These are phyloP conservation scores for Skeletonema marinoi DNA, from an alignment of 108 stramenopile species.

Conservation along the genomic window DNA sequence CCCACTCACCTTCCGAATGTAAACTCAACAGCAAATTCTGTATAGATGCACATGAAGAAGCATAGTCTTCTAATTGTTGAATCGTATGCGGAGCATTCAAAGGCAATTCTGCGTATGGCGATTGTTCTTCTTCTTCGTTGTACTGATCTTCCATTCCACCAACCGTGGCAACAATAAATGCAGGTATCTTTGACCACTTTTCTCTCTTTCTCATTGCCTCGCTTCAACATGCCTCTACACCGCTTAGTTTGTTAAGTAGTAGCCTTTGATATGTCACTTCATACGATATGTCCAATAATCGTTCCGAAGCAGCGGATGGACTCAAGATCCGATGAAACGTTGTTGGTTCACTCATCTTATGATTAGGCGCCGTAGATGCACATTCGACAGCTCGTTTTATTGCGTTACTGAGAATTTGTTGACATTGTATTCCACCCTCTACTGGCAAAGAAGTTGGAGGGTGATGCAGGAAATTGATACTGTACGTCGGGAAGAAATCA, in stretches of 20 bases:
- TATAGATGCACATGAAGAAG: slow-evolving; percentile 69
- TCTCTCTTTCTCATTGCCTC: slow-evolving; percentile 63
- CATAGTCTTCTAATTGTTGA: slow-evolving; percentile 78
- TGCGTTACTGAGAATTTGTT: slow-evolving; percentile 37
- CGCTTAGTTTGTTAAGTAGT: slow-evolving; percentile 24
- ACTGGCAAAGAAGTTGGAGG: slow-evolving; percentile 16
- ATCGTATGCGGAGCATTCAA: slow-evolving; percentile 59
- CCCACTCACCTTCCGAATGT: slow-evolving; percentile 76
- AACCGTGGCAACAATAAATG: slow-evolving; percentile 69
- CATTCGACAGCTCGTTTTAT: slow-evolving; percentile 66
- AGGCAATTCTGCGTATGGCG: slow-evolving; percentile 47
- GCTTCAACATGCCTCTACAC: slow-evolving; percentile 35
- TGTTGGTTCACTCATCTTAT: slow-evolving; percentile 69
- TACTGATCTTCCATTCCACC: slow-evolving; percentile 53
- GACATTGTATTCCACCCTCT: background rate
- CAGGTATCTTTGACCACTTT: slow-evolving; percentile 71
- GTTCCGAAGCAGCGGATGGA: slow-evolving; percentile 42
- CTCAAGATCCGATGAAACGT: slow-evolving; percentile 65
- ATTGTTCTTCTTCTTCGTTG: background rate
- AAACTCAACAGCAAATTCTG: slow-evolving; percentile 73
- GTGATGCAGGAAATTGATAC: slow-evolving; percentile 36
- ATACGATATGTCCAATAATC: slow-evolving; percentile 66
- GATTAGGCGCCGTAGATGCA: slow-evolving; percentile 68
- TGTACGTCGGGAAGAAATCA: slow-evolving; percentile 42
- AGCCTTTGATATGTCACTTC: slow-evolving; percentile 50